Percentiles rank a stretch among this genome's conserved stretches.
These are phyloP conservation scores for Hyaloperonospora brassicae DNA, from an alignment of 352 stramenopile genomes.

Conservation along the genomic window DNA sequence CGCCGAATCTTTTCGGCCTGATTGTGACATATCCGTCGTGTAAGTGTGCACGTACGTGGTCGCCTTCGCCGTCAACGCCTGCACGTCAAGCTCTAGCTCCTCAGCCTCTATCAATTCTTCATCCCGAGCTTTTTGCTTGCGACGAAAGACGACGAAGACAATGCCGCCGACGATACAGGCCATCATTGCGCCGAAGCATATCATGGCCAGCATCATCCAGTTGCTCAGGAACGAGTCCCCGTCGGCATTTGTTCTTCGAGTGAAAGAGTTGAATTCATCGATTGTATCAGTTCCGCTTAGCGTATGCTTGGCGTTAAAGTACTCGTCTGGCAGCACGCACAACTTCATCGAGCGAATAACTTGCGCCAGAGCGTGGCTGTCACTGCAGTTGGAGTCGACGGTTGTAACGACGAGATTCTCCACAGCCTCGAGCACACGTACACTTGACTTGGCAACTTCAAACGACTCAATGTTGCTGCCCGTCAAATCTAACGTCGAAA, in stretches of 20 bases:
- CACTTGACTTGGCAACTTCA: conserved; percentile 27
- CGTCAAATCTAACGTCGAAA: conserved; percentile 26
- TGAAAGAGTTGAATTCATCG: conserved; percentile 3
- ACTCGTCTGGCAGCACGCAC: conserved; percentile 26
- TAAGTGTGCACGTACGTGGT: conserved; percentile 22
- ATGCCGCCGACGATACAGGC: conserved; percentile 19
- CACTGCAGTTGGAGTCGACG: conserved; percentile 17
- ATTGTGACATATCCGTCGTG: conserved; percentile 20
- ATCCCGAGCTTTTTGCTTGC: conserved; percentile 18
- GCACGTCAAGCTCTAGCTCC: conserved; percentile 17
- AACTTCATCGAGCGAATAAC: conserved; percentile 23
- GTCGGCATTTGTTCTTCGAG: not conserved
- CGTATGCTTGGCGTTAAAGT: conserved; percentile 27
- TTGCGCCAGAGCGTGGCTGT: conserved; percentile 13
- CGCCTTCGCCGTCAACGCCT: conserved; percentile 21
- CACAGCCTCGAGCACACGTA: conserved; percentile 21
- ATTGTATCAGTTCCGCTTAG: conserved; percentile 8
- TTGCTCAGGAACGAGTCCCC: conserved; percentile 22
- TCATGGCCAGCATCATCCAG: conserved; percentile 38
- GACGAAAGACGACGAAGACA: conserved; percentile 28
- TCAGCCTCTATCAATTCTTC: conserved; percentile 24
- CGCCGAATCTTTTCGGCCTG: conserved; percentile 20
- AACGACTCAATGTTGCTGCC: conserved; percentile 26
- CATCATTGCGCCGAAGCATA: conserved; percentile 26
- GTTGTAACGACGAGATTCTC: conserved; percentile 28